A percentile compares a stretch with the other conserved stretches of the same genome.
These are phyloP conservation scores for Mallotus repandus DNA, from an alignment of 441 rosid species.

Conservation along the genomic window DNA sequence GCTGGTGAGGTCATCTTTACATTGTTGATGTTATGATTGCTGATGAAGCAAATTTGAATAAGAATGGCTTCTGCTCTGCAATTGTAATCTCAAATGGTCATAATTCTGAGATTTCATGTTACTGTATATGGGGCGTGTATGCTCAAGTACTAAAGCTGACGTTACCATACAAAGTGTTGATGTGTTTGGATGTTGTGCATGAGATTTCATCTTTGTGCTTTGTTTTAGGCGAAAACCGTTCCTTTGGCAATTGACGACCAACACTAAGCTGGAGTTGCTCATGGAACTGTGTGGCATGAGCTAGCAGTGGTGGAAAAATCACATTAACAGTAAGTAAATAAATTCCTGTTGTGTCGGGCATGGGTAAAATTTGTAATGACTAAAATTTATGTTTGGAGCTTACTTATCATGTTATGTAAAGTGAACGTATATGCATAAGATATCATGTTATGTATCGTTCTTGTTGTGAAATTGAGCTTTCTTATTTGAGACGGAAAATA, in stretches of 20 bases:
- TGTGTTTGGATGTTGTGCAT: neutral
- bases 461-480: slow-evolving; percentile 6
- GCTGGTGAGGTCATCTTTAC: neutral
- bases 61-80: neutral
- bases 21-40: neutral
- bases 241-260: slow-evolving; percentile 64
- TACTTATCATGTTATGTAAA: neutral
- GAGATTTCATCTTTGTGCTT: neutral
- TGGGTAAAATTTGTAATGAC: neutral
- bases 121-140: neutral
- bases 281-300: neutral
- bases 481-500: too few species aligned
- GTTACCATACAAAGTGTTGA: neutral
- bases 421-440: neutral
- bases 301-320: too few species aligned
- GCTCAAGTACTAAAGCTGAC: neutral
- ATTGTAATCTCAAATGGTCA: neutral
- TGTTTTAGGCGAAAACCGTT: slow-evolving; percentile 72
- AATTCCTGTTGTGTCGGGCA: neutral
- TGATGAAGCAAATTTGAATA: neutral
- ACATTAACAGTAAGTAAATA: slow-evolving; percentile 20
- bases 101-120: neutral
- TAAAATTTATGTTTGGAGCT: neutral
- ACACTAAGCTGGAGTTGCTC: slow-evolving; percentile 18
- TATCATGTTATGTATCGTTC: neutral